Evolutionary conservation across 306 rosid genomes (phyloP).

Genomic region (Malus domestica): ASM211411v1 NC_041802.1:29229001-29229500

Average conservation of each 20-base stretch:
- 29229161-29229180: not conserved
- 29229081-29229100: not conserved
- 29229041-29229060: not conserved
- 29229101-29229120: not conserved
- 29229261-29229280: not conserved
- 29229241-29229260: conserved; percentile 12
- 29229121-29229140: not conserved
- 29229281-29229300: not conserved
- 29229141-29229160: not conserved
- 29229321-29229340: conserved; percentile 71
- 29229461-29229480: not conserved
- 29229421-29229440: not conserved
- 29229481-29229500: conserved; percentile 10
- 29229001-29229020: not conserved
- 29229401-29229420: not conserved
- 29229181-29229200: not conserved
- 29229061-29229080: not conserved
- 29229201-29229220: not conserved
- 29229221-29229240: conserved; percentile 1
- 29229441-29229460: not conserved
- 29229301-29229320: conserved; percentile 85
- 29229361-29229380: conserved; percentile 75
- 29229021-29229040: not conserved
- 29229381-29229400: conserved; percentile 44
- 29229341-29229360: conserved; percentile 83